Percentiles rank a stretch among this genome's conserved stretches.
phyloP scores from a whole-genome alignment of 192 early-diverging fungal genomes.

The Chytriomyces sp. region DNA sequence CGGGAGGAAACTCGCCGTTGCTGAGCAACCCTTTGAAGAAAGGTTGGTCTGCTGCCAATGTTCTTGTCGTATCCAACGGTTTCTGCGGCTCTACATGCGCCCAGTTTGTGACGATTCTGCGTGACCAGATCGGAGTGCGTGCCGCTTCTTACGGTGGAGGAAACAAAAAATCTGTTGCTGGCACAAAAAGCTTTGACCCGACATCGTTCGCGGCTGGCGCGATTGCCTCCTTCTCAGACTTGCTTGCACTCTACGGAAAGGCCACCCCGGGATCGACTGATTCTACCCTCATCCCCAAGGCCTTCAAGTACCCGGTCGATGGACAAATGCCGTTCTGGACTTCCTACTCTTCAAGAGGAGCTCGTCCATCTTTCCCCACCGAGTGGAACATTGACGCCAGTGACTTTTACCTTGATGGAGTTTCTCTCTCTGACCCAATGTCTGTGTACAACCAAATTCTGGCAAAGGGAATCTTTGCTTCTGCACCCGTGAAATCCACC shows the following conservation, averaged over 20 bases:
- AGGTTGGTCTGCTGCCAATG: background rate
- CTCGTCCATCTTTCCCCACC: background rate
- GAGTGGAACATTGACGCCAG: conserved; percentile 17
- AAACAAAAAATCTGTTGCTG: background rate
- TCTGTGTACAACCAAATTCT: conserved; percentile 24
- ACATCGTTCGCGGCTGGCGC: conserved; percentile 17
- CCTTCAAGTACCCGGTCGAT: conserved; percentile 13
- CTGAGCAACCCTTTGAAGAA: background rate
- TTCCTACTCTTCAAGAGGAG: background rate
- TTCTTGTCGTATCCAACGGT: conserved; percentile 12
- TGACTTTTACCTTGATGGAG: conserved; percentile 5
- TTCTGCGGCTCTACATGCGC: conserved; percentile 26
- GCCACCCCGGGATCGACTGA: background rate
- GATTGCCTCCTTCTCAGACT: background rate
- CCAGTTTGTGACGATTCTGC: background rate
- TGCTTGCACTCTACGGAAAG: background rate
- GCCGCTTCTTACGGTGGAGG: conserved; percentile 24
- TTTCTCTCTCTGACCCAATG: background rate
- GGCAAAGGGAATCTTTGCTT: no score
- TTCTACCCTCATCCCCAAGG: background rate
- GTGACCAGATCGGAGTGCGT: conserved; percentile 11
- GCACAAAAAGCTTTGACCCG: conserved; percentile 7
- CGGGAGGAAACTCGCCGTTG: background rate
- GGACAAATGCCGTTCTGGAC: conserved; percentile 19
- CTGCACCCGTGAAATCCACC: background rate